Conservation (phyloP, 75 land plant species). For the Cunninghamia lanceolata region DNA sequence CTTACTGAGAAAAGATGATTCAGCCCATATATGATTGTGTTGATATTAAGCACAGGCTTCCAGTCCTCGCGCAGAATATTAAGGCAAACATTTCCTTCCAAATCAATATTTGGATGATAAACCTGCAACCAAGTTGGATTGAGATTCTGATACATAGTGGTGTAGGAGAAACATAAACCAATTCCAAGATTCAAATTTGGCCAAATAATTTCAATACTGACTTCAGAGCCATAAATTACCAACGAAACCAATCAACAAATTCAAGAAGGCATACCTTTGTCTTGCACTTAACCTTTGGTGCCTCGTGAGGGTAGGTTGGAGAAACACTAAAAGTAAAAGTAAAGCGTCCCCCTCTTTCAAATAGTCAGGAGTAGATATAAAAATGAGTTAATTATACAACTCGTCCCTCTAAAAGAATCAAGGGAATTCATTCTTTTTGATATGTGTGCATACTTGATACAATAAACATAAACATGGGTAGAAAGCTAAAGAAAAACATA, state of each 20-base stretch:
- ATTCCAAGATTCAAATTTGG: neutral
- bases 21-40: slow-evolving; percentile 77
- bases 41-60: slow-evolving; percentile 85
- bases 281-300: slow-evolving; percentile 59
- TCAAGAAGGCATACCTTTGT: slow-evolving; percentile 33
- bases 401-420: neutral
- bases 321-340: slow-evolving; percentile 39
- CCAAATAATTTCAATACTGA: neutral
- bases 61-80: slow-evolving; percentile 89
- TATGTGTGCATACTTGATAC: neutral
- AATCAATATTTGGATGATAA: slow-evolving; percentile 86
- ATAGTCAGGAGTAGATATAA: neutral
- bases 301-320: slow-evolving; percentile 52
- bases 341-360: neutral
- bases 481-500: neutral
- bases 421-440: neutral
- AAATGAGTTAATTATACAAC: neutral
- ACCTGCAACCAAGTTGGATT: slow-evolving; percentile 41
- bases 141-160: neutral
- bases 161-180: neutral
- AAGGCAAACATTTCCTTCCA: slow-evolving; percentile 92
- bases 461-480: neutral
- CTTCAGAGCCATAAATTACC: neutral
- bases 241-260: neutral
- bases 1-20: slow-evolving; percentile 76